Evolutionary conservation across 441 rosid genomes (phyloP).

Genomic region (Heliophila coronopifolia): DNA sequence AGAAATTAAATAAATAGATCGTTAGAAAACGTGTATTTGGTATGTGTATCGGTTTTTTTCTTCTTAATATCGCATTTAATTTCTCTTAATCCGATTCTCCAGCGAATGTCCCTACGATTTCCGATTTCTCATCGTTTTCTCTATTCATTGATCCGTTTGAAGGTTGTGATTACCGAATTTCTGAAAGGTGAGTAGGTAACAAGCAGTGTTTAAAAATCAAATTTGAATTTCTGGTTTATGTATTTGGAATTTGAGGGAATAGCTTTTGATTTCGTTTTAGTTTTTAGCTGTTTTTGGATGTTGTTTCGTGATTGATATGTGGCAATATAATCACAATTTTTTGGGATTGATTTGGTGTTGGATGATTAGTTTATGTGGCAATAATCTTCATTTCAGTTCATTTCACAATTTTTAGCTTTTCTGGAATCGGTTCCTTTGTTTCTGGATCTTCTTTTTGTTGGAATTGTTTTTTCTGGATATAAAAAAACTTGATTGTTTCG

Average conservation of each 20-base stretch:
- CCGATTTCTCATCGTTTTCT: conserved; percentile 17
- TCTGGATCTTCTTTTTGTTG: background rate
- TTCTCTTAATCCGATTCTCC: conserved; percentile 15
- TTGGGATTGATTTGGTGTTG: background rate
- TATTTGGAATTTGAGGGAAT: background rate
- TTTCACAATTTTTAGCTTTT: background rate
- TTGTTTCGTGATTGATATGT: background rate
- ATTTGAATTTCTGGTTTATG: background rate
- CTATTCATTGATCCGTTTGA: background rate
- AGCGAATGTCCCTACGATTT: conserved; percentile 20
- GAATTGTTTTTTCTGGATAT: background rate
- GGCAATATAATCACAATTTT: background rate
- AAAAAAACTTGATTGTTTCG: background rate
- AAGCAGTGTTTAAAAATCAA: background rate
- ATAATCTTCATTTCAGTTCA: background rate
- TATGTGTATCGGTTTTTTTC: conserved; percentile 6
- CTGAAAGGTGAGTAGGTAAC: conserved; percentile 14
- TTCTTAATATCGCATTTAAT: background rate
- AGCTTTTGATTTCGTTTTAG: background rate
- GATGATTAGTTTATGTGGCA: background rate
- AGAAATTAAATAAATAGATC: conserved; percentile 3
- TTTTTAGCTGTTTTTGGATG: conserved; percentile 1
- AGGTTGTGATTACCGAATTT: conserved; percentile 10
- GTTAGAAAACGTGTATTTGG: conserved; percentile 32
- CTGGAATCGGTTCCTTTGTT: background rate